phyloP scores from a whole-genome alignment of 2,329 filamentous ascomycete genomes.

The Macroventuria anomochaeta region DNA sequence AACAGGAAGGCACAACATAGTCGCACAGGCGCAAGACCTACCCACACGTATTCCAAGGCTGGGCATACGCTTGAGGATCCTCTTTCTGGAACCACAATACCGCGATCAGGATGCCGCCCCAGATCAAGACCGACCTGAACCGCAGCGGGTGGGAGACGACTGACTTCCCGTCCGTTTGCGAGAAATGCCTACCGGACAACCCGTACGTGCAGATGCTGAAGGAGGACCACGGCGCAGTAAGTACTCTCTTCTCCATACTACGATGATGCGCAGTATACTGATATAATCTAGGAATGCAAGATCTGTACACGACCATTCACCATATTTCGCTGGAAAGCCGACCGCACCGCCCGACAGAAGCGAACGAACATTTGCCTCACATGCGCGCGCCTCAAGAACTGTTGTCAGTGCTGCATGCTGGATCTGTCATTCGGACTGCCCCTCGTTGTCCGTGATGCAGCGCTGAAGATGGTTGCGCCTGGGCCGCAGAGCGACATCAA shows the following conservation, averaged over 20 bases:
- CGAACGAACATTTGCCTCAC: constrained; percentile 95
- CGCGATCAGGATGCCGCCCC: constrained; percentile 71
- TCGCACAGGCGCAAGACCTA: constrained; percentile 6
- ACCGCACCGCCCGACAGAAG: constrained; percentile 89
- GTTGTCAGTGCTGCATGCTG: constrained; percentile 98
- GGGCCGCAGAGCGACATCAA: constrained; percentile 93
- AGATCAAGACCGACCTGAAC: constrained; percentile 96
- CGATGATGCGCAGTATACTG: constrained; percentile 72
- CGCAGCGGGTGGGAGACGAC: constrained; percentile 95
- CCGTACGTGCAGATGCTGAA: constrained; percentile 99
- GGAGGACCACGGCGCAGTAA: constrained; percentile 90
- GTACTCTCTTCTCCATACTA: constrained; percentile 61
- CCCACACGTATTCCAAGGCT: background rate
- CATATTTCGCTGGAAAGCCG: constrained; percentile 92
- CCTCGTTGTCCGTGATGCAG: constrained; percentile 92
- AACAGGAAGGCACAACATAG: constrained; percentile 6
- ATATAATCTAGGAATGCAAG: constrained; percentile 56
- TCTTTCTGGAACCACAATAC: background rate
- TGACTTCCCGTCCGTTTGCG: constrained; percentile 86
- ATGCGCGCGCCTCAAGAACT: constrained; percentile 96
- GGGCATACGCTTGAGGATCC: constrained; percentile 8
- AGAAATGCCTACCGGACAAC: constrained; percentile 93
- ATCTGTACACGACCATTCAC: constrained; percentile 94
- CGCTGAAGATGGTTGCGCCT: constrained; percentile 95
- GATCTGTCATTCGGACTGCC: constrained; percentile 95